phyloP scores from a whole-genome alignment of 768 basidiomycete genomes.

The Kwoniella bestiolae region DNA sequence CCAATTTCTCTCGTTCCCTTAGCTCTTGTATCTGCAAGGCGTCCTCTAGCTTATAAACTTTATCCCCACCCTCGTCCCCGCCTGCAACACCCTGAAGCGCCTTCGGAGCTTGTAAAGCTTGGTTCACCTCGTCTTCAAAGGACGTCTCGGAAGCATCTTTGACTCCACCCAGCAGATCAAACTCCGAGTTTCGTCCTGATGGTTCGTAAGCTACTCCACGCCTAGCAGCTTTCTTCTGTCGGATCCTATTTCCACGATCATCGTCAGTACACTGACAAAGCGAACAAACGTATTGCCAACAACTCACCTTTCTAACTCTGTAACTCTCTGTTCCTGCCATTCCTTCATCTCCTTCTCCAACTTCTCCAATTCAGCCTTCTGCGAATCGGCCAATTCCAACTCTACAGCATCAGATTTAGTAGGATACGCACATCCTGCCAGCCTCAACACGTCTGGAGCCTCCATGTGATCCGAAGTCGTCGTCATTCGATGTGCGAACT shows the following conservation, averaged over 20 bases:
- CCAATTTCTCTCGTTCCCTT: constrained; percentile 14
- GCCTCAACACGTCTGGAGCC: constrained; percentile 52
- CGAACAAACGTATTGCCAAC: too few species aligned
- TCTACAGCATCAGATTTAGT: constrained; percentile 36
- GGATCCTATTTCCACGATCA: constrained; percentile 30
- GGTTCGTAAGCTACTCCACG: constrained; percentile 33
- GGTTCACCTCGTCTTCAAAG: not conserved
- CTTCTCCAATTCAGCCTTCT: constrained; percentile 41
- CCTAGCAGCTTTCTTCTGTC: constrained; percentile 40
- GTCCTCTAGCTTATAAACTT: constrained; percentile 18
- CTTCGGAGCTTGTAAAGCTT: not conserved
- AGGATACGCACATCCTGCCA: constrained; percentile 45
- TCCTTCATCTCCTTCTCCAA: constrained; percentile 46
- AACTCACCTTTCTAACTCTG: constrained; percentile 50
- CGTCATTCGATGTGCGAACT: constrained; percentile 58
- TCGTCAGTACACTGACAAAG: not conserved
- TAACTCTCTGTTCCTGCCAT: constrained; percentile 40
- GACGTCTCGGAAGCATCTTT: not conserved
- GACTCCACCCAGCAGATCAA: not conserved
- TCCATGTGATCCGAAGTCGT: constrained; percentile 58
- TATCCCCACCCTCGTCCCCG: constrained; percentile 6
- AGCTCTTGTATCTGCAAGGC: constrained; percentile 19
- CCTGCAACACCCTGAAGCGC: not conserved
- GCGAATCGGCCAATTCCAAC: constrained; percentile 35
- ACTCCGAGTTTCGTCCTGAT: not conserved